Evolutionary conservation across 1,139 yeast genomes (phyloP).

Genomic region (Magnusiomyces magnusii): DNA sequence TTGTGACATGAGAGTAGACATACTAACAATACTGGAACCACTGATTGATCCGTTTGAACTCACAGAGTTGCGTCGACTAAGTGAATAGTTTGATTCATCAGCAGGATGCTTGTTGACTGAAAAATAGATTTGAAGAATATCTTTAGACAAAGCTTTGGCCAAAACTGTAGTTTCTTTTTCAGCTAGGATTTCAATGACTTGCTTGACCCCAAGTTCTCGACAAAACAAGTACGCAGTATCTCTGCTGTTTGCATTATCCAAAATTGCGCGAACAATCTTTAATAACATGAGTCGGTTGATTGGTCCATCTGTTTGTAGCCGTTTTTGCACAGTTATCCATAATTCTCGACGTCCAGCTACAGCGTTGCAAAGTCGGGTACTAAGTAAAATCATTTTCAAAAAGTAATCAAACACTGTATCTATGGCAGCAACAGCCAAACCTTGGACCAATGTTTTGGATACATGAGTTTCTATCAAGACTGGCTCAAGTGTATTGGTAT

Average conservation of each 20-base stretch:
- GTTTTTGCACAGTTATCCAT: background rate
- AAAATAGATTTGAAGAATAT: background rate
- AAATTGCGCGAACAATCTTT: constrained; percentile 2
- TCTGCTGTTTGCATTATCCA: background rate
- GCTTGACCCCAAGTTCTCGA: background rate
- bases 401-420: constrained; percentile 4
- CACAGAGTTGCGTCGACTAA: background rate
- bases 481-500: background rate
- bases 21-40: background rate
- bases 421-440: background rate
- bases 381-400: background rate
- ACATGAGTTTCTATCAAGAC: background rate
- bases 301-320: background rate
- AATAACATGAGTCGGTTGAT: background rate
- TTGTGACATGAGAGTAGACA: background rate
- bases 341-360: background rate
- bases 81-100: background rate
- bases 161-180: background rate
- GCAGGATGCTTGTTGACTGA: background rate
- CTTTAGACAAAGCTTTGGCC: background rate
- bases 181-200: background rate
- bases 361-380: background rate
- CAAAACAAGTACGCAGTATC: background rate
- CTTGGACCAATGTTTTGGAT: background rate
- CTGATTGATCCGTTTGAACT: background rate